A percentile compares a stretch with the other conserved stretches of the same genome.
phyloP scores from a whole-genome alignment of 768 basidiomycete species.

The Lanmaoa pseudosensibilis region DNA sequence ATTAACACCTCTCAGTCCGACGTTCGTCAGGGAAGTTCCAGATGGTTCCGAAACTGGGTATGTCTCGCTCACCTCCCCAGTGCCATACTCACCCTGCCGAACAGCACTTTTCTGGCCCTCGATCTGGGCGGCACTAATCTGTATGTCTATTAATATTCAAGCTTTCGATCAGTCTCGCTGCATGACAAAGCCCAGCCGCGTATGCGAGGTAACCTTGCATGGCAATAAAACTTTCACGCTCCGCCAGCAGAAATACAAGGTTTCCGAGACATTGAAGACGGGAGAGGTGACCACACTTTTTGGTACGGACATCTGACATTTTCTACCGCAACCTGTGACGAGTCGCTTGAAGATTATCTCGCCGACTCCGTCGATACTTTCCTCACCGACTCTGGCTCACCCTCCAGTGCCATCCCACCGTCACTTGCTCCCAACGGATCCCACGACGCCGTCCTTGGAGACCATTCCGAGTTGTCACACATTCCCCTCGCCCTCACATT shows the following conservation, averaged over 20 bases:
- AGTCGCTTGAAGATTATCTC: slow-evolving; percentile 74
- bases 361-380: slow-evolving; percentile 97
- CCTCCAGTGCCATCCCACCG: slow-evolving; percentile 25
- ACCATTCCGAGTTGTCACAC: slow-evolving; percentile 39
- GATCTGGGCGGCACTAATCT: slow-evolving; percentile 98
- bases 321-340: slow-evolving; percentile 8
- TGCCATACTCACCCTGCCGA: slow-evolving; percentile 9
- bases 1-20: slow-evolving; percentile 55
- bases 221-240: slow-evolving; percentile 88
- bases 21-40: slow-evolving; percentile 94
- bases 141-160: slow-evolving; percentile 46
- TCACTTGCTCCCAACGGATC: slow-evolving; percentile 21
- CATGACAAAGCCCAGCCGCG: slow-evolving; percentile 58
- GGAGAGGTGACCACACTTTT: slow-evolving; percentile 88
- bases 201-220: slow-evolving; percentile 89
- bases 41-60: slow-evolving; percentile 93
- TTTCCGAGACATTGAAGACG: slow-evolving; percentile 89
- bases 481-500: slow-evolving; percentile 89
- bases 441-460: slow-evolving; percentile 12
- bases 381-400: slow-evolving; percentile 56
- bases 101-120: slow-evolving; percentile 90
- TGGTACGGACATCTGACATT: slow-evolving; percentile 46
- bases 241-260: slow-evolving; percentile 95
- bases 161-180: not conserved
- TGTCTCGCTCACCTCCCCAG: slow-evolving; percentile 20